These are phyloP conservation scores for Fagopyrum esculentum DNA, from an alignment of 148 eudicot genomes.

Conservation along the genomic window DNA sequence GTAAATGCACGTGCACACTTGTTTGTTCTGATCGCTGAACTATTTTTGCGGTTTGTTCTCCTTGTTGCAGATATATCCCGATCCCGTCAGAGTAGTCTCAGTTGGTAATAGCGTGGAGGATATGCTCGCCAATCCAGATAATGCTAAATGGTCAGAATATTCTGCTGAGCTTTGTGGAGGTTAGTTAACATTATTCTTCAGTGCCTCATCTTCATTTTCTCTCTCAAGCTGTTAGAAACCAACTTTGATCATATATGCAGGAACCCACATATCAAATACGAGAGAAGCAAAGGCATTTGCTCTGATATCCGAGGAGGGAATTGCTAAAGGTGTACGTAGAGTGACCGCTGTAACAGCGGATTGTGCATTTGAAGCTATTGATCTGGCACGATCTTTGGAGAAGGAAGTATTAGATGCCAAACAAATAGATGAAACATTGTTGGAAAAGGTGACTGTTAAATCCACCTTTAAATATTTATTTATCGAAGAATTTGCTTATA, in stretches of 20 bases:
- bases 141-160: constrained; percentile 63
- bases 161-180: constrained; percentile 98
- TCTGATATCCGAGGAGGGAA: constrained; percentile 88
- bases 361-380: constrained; percentile 53
- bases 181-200: constrained; percentile 11
- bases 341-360: constrained; percentile 88
- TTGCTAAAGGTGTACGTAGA: constrained; percentile 95
- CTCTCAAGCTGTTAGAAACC: constrained; percentile 1
- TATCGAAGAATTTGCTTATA: not conserved
- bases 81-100: constrained; percentile 89
- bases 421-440: constrained; percentile 44
- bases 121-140: constrained; percentile 71
- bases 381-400: constrained; percentile 61
- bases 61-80: constrained; percentile 75
- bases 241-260: constrained; percentile 26
- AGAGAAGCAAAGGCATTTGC: constrained; percentile 89
- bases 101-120: constrained; percentile 82
- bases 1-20: not conserved
- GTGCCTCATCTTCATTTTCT: not conserved
- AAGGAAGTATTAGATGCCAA: constrained; percentile 71
- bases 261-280: constrained; percentile 92
- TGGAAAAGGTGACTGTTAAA: constrained; percentile 54
- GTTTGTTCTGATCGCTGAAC: not conserved
- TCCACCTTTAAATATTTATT: not conserved
- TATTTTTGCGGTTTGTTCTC: not conserved